A percentile compares a stretch with the other conserved stretches of the same genome.
phyloP scores from a whole-genome alignment of 345 rosid species.

The Dipteronia dyeriana region DNA sequence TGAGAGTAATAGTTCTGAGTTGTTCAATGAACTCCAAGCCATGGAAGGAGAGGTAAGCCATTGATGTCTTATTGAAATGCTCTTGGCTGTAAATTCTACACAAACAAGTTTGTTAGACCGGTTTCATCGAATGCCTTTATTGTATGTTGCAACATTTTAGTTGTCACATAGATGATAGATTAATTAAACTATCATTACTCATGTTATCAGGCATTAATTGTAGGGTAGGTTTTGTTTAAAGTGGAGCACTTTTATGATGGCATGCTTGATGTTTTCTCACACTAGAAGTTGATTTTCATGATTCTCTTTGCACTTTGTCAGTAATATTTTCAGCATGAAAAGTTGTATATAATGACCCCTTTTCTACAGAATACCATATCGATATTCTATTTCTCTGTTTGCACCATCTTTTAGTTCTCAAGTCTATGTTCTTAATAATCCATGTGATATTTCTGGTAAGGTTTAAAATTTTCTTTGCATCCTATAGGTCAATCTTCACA shows the following conservation, averaged over 20 bases:
- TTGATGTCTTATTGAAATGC: constrained; percentile 6
- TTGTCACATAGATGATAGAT: not conserved
- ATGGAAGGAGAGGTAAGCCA: constrained; percentile 89
- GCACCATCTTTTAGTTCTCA: not conserved
- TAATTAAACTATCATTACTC: not conserved
- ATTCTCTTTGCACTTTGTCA: not conserved
- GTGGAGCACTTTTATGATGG: not conserved
- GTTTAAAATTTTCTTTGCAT: constrained; percentile 12
- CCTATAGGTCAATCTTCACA: constrained; percentile 76
- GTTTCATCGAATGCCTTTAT: constrained; percentile 5
- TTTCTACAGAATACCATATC: not conserved
- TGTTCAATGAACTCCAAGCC: constrained; percentile 76
- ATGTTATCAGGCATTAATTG: not conserved
- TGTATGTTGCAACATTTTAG: not conserved
- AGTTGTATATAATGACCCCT: not conserved
- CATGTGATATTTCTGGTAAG: not conserved
- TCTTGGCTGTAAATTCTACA: not conserved
- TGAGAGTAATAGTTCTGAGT: constrained; percentile 38
- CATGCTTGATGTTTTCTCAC: not conserved
- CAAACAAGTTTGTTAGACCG: constrained; percentile 1
- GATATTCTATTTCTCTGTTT: not conserved
- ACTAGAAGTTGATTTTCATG: not conserved
- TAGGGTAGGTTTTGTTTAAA: not conserved
- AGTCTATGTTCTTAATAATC: not conserved
- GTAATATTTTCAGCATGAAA: not conserved